phyloP scores from a whole-genome alignment of 306 rosid genomes.

The Geum urbanum region DNA sequence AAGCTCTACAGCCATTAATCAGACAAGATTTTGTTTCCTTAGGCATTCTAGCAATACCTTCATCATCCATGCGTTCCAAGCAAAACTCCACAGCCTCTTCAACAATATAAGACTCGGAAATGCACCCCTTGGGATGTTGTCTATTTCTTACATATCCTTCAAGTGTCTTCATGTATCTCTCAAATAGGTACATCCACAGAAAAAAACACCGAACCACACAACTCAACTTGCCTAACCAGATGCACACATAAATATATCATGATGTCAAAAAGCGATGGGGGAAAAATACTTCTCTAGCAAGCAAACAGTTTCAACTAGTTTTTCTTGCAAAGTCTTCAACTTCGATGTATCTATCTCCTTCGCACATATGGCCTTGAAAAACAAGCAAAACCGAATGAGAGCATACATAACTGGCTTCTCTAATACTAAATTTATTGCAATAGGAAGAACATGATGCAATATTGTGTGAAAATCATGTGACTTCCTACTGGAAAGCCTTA shows the following conservation, averaged over 20 bases:
- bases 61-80: no score
- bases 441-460: background rate
- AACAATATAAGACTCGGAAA: no score
- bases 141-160: no score
- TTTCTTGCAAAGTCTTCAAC: background rate
- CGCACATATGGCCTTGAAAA: background rate
- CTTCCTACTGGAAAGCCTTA: background rate
- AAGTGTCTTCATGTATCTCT: no score
- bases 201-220: no score
- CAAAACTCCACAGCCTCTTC: background rate
- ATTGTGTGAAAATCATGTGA: background rate
- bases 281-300: background rate
- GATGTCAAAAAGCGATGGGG: background rate
- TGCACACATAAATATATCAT: background rate
- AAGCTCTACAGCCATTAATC: no score
- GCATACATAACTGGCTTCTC: background rate
- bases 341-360: no score
- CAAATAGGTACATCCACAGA: no score
- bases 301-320: background rate
- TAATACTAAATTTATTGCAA: background rate
- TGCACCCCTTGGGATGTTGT: no score
- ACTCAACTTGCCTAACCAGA: background rate
- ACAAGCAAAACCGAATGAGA: background rate
- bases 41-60: no score
- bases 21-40: no score